Base-by-base conservation (phyloP, 2,329 filamentous ascomycete species). In the Colletotrichum spaethianum region DNA sequence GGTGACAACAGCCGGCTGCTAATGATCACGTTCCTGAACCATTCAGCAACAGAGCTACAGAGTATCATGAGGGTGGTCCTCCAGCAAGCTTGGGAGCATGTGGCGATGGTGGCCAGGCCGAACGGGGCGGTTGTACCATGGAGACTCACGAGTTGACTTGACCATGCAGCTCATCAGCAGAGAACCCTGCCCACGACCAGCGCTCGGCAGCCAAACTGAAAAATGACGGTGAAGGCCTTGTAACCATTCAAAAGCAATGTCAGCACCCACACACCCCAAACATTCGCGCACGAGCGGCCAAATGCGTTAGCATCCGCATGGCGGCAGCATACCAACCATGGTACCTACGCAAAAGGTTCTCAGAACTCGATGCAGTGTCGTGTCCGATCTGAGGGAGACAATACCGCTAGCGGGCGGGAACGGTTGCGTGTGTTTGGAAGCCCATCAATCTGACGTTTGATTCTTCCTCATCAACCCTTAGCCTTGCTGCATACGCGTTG, bases 191-290 rank as follows among this genome's bases (percentile, higher is more conserved):
- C 50, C 16, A 31, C 42, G 36, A 53, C 23, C 12, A 52, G 33
- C n/a, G 56, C 67, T 48, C 53, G 69, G 44, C 59, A 55, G 31
- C 4, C n/a, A 28, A 46, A 20, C 33, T 31, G 33, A 50, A 46
- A 46, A 46, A 69, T 63, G 42, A 69, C 64, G 64, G 64, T 72
- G 64, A 68, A 63, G 65, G 42, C 50, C 18, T 18, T 23, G 26
- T 48, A 52, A n/a, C 46, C 38, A 61, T 40, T 26, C 52, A 66
- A 31, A 48, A 33, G 50, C 55, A 55, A 40, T 20, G 40, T 14
- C 50, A 69, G 36, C 57, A 48, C 50, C 57, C 44, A 57, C 64
- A 46, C 50, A 23, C 38, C 60, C 36, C 53, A 50, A 52, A 62
- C 46, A 31, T 40, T 46, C 7, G 31, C 44, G 46, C 46, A 67